These are phyloP conservation scores for Boletellus sp. DNA, from an alignment of 1,284 basidiomycete species.

Conservation along the genomic window DNA sequence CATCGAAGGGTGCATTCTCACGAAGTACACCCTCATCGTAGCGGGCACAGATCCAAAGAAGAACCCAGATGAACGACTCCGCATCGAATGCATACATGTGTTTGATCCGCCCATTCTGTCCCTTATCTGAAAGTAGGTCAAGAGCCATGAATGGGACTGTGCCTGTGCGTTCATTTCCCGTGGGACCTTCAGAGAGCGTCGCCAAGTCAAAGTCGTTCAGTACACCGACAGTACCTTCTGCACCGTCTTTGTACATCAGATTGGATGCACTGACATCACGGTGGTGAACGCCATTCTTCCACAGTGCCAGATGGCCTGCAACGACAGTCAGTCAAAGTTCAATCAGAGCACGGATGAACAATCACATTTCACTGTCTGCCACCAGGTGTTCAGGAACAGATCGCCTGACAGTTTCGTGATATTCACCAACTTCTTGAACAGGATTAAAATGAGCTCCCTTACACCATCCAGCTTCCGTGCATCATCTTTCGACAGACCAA, in stretches of 20 bases:
- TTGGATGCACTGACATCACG: conserved; percentile 32
- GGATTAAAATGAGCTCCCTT: conserved; percentile 5
- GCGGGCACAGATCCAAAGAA: conserved; percentile 16
- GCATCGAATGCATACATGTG: conserved; percentile 32
- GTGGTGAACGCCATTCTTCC: conserved; percentile 29
- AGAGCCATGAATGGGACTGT: conserved; percentile 34
- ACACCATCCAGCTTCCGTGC: conserved; percentile 1
- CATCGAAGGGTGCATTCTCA: neutral
- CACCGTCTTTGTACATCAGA: conserved; percentile 26
- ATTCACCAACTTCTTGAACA: conserved; percentile 10
- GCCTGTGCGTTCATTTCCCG: conserved; percentile 20
- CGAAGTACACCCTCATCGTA: conserved; percentile 8
- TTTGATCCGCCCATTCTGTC: conserved; percentile 12
- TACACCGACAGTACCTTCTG: conserved; percentile 16
- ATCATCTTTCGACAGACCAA: neutral
- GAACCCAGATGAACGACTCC: conserved; percentile 34
- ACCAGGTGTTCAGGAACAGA: conserved; percentile 4
- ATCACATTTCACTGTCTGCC: conserved; percentile 7
- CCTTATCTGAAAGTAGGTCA: conserved; percentile 21
- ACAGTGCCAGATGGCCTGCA: conserved; percentile 32
- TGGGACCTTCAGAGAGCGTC: neutral
- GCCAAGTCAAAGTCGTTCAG: conserved; percentile 35
- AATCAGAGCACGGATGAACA: neutral
- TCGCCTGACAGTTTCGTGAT: conserved; percentile 11
- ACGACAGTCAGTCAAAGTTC: neutral